Evolutionary conservation across 352 stramenopile genomes (phyloP).

Genomic region (Globisporangium sylvaticum): DNA sequence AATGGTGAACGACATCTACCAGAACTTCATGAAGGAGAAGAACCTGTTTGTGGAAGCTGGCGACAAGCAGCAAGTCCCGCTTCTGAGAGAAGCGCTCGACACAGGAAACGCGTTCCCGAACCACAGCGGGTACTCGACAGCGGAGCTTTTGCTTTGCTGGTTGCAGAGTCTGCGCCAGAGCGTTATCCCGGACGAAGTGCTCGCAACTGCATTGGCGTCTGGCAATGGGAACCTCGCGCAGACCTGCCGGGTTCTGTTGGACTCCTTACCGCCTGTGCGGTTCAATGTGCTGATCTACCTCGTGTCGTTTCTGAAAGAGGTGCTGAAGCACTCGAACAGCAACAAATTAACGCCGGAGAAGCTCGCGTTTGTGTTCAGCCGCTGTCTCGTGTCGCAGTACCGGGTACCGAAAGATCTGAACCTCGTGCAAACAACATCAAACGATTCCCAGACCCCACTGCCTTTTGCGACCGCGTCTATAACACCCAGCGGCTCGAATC

Average conservation of each 20-base stretch:
- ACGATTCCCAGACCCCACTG: constrained; percentile 19
- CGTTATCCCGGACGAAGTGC: constrained; percentile 82
- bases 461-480: constrained; percentile 36
- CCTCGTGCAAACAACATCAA: background rate
- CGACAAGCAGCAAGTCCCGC: constrained; percentile 58
- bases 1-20: constrained; percentile 95
- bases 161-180: constrained; percentile 88
- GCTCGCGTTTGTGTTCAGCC: constrained; percentile 70
- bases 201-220: constrained; percentile 59
- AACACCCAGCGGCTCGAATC: constrained; percentile 27
- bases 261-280: constrained; percentile 88
- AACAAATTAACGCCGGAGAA: constrained; percentile 77
- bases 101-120: constrained; percentile 80
- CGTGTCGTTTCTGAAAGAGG: constrained; percentile 94
- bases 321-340: constrained; percentile 64
- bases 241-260: constrained; percentile 60
- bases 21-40: constrained; percentile 66
- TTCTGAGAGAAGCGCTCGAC: constrained; percentile 91
- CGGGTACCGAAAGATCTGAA: constrained; percentile 17
- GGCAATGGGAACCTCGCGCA: constrained; percentile 76
- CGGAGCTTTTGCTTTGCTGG: constrained; percentile 89
- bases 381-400: constrained; percentile 59
- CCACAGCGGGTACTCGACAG: constrained; percentile 88
- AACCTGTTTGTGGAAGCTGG: constrained; percentile 82
- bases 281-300: constrained; percentile 98